Conservation (phyloP, 176 grass and related monocot genomes). For the Juncus effusus region DNA sequence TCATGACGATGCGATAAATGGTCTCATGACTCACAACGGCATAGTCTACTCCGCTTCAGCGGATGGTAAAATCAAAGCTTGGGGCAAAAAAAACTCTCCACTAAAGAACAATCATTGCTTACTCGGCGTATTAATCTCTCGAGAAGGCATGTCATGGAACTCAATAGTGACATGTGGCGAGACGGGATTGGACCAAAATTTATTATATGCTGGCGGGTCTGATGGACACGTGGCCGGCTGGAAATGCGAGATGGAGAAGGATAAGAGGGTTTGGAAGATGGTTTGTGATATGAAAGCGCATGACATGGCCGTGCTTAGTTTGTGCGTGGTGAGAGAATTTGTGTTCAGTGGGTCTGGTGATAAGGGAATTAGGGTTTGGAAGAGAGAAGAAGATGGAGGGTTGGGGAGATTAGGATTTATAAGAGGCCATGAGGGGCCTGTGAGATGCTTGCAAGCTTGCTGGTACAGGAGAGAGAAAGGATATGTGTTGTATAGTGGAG, state of each 20-base stretch:
- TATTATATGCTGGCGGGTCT: slow-evolving; percentile 52
- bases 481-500: slow-evolving; percentile 75
- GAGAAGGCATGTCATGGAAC: slow-evolving; percentile 64
- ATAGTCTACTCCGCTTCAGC: slow-evolving; percentile 65
- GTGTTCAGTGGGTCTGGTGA: slow-evolving; percentile 78
- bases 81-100: slow-evolving; percentile 37
- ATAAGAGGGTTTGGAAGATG: slow-evolving; percentile 39
- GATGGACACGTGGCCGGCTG: slow-evolving; percentile 58
- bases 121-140: slow-evolving; percentile 40
- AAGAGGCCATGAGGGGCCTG: slow-evolving; percentile 67
- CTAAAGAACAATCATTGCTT: slow-evolving; percentile 40
- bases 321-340: slow-evolving; percentile 54
- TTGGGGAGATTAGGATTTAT: slow-evolving; percentile 41
- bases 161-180: slow-evolving; percentile 37
- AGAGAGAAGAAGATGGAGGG: slow-evolving; percentile 31
- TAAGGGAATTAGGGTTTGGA: slow-evolving; percentile 75
- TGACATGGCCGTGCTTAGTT: slow-evolving; percentile 62
- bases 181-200: slow-evolving; percentile 12
- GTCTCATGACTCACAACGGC: slow-evolving; percentile 36
- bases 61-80: slow-evolving; percentile 82
- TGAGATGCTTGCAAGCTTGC: slow-evolving; percentile 76
- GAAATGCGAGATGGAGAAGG: slow-evolving; percentile 30
- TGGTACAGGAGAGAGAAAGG: slow-evolving; percentile 48
- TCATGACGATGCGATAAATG: slow-evolving; percentile 92
- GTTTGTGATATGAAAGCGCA: slow-evolving; percentile 67